Base-by-base conservation (phyloP, 1,139 yeast genomes). In the Diutina ranongensis region DNA sequence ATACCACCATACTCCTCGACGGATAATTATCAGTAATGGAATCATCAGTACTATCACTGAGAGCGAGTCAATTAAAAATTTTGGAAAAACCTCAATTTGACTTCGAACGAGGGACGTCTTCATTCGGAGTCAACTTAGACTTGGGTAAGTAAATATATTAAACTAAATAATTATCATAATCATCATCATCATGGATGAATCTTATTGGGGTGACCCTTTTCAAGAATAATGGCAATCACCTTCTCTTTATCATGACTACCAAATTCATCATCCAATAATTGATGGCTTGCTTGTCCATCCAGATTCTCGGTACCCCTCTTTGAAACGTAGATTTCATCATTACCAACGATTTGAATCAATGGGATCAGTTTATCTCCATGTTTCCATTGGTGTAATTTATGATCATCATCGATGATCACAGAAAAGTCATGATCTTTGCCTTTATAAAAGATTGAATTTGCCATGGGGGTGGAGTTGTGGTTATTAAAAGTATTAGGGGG, bases 231-330 rank as follows among this genome's bases (percentile, higher is more conserved):
- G 51, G 71, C 72, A 48, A 83, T 71, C 27, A 74, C 70, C 44
- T 70, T 74, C 51, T 76, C 82, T 3, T 57, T 55, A 41, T 62
- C 63, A 35, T 41, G 32, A 13, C 72, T 67, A 36, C 87, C 88
- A 54, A 85, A 85, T 55, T 84, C 89, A 51, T 72, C 74, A 46
- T 69, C 73, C 49, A 85, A 62, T 51, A 80, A 82, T 19, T 67
- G 63, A 48, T 76, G 72, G n/a, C 89, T 80, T 2, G 94, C 94
- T 56, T 77, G 80, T 49, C 81, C 87, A 33, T 83, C 61, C 8
- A 74, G 71, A 47, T 94, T 94, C 54, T 78, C 85, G 3, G 76
- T 65, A 32, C 95, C 95, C 44, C 68, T 69, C 52, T 74, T 72
- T 49, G 76, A 72, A 31, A 74, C 68, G 58, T 72, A 85, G 15